Percentiles rank a stretch among this genome's conserved stretches.
phyloP scores from a whole-genome alignment of 805 yeast genomes.

The Pichia cephalocereana region DNA sequence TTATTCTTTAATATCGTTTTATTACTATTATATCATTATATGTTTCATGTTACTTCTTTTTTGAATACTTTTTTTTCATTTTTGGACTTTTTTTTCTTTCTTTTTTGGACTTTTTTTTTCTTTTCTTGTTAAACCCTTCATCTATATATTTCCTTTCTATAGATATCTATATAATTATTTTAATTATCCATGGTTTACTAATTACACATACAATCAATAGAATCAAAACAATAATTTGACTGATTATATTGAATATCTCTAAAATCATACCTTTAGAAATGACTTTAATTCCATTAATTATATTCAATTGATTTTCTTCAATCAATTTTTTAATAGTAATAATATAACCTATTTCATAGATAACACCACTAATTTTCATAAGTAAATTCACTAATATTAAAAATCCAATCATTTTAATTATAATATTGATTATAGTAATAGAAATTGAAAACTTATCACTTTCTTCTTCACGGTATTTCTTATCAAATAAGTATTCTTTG shows the following conservation, averaged over 20 bases:
- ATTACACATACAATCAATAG: background rate
- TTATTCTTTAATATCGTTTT: background rate
- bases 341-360: constrained; percentile 3
- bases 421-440: background rate
- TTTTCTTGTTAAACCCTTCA: background rate
- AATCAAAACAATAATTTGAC: constrained; percentile 10
- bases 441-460: background rate
- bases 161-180: background rate
- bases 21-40: background rate
- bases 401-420: background rate
- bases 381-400: background rate
- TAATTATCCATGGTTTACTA: constrained; percentile 8
- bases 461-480: background rate
- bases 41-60: background rate
- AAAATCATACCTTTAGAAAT: constrained; percentile 11
- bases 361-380: background rate
- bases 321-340: constrained; percentile 4
- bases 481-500: background rate
- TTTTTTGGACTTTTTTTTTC: background rate
- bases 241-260: constrained; percentile 11
- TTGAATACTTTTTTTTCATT: background rate
- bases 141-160: background rate
- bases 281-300: constrained; percentile 5
- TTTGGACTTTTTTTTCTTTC: background rate
- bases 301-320: constrained; percentile 6